phyloP scores from a whole-genome alignment of 1,284 basidiomycete species.

The Apiotrichum veenhuisii region DNA sequence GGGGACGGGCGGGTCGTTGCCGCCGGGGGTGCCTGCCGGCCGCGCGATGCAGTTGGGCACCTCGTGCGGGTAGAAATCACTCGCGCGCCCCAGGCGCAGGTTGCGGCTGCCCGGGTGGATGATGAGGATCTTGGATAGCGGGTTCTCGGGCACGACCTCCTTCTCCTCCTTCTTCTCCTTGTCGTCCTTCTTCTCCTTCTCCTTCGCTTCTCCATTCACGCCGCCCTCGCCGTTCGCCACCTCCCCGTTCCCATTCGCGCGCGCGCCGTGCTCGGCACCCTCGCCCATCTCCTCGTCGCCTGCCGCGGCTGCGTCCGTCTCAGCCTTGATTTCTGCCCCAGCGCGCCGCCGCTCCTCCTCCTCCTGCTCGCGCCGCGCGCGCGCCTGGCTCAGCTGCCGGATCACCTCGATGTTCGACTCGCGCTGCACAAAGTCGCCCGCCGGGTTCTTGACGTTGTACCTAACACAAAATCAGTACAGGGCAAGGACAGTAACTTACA shows the following conservation, averaged over 20 bases:
- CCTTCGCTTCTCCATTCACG: background rate
- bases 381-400: slow-evolving; percentile 32
- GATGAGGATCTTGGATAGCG: slow-evolving; percentile 59
- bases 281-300: background rate
- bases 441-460: slow-evolving; percentile 44
- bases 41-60: slow-evolving; percentile 48
- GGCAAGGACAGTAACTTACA: slow-evolving; percentile 18
- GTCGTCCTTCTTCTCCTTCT: slow-evolving; percentile 3
- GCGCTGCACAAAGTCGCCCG: slow-evolving; percentile 37
- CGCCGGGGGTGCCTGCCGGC: slow-evolving; percentile 17
- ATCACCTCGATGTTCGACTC: slow-evolving; percentile 42
- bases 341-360: slow-evolving; percentile 14
- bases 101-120: slow-evolving; percentile 90
- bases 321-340: background rate
- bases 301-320: background rate
- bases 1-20: slow-evolving; percentile 27
- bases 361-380: slow-evolving; percentile 24
- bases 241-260: background rate
- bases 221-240: background rate
- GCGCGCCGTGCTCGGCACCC: too few species aligned
- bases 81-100: slow-evolving; percentile 82
- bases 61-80: slow-evolving; percentile 58
- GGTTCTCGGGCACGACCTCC: slow-evolving; percentile 15
- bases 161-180: slow-evolving; percentile 1
- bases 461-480: slow-evolving; percentile 10